Conservation (phyloP, 805 yeast genomes). For the Candida ulmi region DNA sequence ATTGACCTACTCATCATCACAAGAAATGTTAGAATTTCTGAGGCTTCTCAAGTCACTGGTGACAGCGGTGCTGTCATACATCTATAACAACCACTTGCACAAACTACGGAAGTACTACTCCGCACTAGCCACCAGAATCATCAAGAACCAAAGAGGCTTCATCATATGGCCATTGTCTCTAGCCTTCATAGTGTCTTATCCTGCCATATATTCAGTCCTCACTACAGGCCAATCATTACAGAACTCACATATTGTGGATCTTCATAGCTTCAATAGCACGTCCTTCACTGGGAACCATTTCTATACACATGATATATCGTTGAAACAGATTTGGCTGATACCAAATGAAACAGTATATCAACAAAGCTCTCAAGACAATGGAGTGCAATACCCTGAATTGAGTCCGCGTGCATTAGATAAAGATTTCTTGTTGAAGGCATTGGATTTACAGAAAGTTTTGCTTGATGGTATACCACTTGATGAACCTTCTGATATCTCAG, state of each 20-base stretch:
- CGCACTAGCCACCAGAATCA: conserved; percentile 22
- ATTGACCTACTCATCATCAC: too few species aligned
- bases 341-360: conserved; percentile 5
- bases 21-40: conserved; percentile 20
- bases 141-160: conserved; percentile 33
- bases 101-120: conserved; percentile 18
- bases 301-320: conserved; percentile 13
- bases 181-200: conserved; percentile 43
- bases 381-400: conserved; percentile 3
- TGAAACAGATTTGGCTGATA: conserved; percentile 19
- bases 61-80: conserved; percentile 9
- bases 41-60: conserved; percentile 15
- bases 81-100: conserved; percentile 10
- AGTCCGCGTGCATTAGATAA: conserved; percentile 29
- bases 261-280: conserved; percentile 1
- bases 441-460: conserved; percentile 29
- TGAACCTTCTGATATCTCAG: conserved; percentile 2
- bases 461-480: conserved; percentile 16
- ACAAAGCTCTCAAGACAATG: not conserved
- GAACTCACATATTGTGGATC: conserved; percentile 14
- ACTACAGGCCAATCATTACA: conserved; percentile 20
- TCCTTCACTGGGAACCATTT: not conserved
- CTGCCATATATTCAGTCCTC: conserved; percentile 35
- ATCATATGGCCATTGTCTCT: conserved; percentile 46
- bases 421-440: conserved; percentile 28